These are phyloP conservation scores for Diplosphaera chodatii DNA, from an alignment of 139 green algal species.

Conservation along the genomic window DNA sequence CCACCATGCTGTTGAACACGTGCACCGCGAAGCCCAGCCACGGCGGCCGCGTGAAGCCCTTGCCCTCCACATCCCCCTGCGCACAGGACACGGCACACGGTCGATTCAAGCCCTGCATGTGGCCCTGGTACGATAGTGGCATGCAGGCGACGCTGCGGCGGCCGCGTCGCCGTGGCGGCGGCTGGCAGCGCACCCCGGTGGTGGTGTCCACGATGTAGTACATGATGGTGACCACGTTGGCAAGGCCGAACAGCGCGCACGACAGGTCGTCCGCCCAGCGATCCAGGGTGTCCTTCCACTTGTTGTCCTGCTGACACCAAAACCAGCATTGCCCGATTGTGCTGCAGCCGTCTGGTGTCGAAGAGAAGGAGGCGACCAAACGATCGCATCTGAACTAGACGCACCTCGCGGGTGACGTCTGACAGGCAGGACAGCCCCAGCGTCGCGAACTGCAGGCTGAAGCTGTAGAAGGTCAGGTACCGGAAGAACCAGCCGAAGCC, in stretches of 20 bases:
- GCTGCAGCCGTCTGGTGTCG: no score
- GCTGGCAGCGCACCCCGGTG: constrained; percentile 26
- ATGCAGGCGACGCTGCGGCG: no score
- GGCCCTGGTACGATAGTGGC: no score
- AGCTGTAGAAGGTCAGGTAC: constrained; percentile 75
- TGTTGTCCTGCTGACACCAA: constrained; percentile 14
- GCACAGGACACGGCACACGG: no score
- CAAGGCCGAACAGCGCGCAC: constrained; percentile 57
- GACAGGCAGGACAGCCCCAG: constrained; percentile 34
- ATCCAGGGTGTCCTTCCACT: neutral
- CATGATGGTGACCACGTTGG: constrained; percentile 61
- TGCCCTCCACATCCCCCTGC: constrained; percentile 48
- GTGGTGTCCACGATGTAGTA: constrained; percentile 56
- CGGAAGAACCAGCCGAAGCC: constrained; percentile 76
- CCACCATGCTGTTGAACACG: constrained; percentile 40
- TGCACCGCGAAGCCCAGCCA: constrained; percentile 61
- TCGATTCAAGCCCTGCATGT: no score
- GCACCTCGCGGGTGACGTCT: constrained; percentile 16
- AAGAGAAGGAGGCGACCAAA: no score
- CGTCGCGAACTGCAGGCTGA: constrained; percentile 52
- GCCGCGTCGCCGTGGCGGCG: no score
- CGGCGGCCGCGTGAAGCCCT: constrained; percentile 31
- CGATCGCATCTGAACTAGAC: no score
- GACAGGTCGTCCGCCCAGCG: constrained; percentile 42
- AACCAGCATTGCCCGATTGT: no score